phyloP scores from a whole-genome alignment of 192 early-diverging fungal genomes.

The Gryganskiella cystojenkinii region DNA sequence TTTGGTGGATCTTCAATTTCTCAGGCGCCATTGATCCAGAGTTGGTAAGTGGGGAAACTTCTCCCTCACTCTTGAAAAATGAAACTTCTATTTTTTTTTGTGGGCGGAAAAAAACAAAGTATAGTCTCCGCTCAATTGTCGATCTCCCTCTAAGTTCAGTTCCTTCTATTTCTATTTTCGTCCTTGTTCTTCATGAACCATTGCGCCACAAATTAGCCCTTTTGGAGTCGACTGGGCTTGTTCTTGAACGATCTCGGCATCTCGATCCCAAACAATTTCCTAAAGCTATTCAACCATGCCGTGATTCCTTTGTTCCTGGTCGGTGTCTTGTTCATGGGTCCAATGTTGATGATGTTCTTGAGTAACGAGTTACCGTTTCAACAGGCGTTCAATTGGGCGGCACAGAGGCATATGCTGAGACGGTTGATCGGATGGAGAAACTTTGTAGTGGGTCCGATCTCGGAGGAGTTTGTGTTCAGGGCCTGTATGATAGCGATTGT shows the following conservation, averaged over 20 bases:
- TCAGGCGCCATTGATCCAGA: conserved; percentile 22
- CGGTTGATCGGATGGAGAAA: conserved; percentile 27
- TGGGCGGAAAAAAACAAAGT: no score
- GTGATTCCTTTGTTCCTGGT: conserved; percentile 58
- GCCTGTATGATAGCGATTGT: no score
- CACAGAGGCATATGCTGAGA: conserved; percentile 9
- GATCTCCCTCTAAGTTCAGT: background rate
- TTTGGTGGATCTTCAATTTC: conserved; percentile 43
- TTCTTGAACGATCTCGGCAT: conserved; percentile 46
- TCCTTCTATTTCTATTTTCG: background rate
- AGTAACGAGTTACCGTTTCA: conserved; percentile 61
- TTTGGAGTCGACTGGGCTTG: conserved; percentile 7
- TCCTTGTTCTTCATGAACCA: background rate
- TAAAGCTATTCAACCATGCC: conserved; percentile 37
- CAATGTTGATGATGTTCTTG: conserved; percentile 58
- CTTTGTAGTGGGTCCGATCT: conserved; percentile 15
- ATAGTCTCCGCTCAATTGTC: background rate
- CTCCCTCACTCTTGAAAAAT: background rate
- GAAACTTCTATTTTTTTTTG: background rate
- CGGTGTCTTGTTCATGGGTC: conserved; percentile 68
- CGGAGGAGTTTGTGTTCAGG: conserved; percentile 5
- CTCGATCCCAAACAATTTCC: conserved; percentile 20
- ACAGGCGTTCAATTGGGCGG: conserved; percentile 32
- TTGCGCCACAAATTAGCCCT: conserved; percentile 15
- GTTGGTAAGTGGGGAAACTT: conserved; percentile 12